Evolutionary conservation across 352 stramenopile species (phyloP).

Genomic region (Globisporangium solare): DNA sequence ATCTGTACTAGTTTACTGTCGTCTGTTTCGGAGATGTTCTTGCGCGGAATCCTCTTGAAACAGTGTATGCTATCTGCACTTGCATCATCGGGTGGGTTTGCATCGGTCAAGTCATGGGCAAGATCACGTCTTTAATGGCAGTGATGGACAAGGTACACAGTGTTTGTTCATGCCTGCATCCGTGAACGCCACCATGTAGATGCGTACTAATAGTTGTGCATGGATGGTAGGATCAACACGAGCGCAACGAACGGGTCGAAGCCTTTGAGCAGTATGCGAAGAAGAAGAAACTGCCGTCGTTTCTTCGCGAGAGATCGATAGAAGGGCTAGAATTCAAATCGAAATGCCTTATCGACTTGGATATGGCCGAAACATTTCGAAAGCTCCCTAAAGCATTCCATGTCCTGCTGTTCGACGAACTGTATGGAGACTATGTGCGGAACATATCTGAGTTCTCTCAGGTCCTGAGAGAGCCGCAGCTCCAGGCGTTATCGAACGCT

Average conservation of each 20-base stretch:
- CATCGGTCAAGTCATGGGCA: constrained; percentile 22
- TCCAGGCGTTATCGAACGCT: constrained; percentile 15
- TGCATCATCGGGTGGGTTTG: constrained; percentile 25
- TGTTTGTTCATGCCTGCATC: no score
- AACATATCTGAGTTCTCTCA: constrained; percentile 14
- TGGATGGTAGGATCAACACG: constrained; percentile 9
- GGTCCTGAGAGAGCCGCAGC: constrained; percentile 11
- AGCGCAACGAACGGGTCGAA: constrained; percentile 22
- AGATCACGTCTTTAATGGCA: constrained; percentile 22
- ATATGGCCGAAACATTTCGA: constrained; percentile 14
- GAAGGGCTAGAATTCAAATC: constrained; percentile 19
- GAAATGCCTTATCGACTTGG: constrained; percentile 17
- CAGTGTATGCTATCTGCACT: constrained; percentile 11
- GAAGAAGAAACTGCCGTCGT: constrained; percentile 15
- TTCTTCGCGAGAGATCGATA: constrained; percentile 18
- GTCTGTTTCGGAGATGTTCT: constrained; percentile 25
- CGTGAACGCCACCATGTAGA: no score
- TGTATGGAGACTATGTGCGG: constrained; percentile 18
- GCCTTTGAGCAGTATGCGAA: constrained; percentile 26
- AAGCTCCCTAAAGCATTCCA: constrained; percentile 15
- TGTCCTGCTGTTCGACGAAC: constrained; percentile 18
- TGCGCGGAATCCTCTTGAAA: constrained; percentile 16
- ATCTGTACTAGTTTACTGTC: constrained; percentile 17
- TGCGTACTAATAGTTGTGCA: background rate
- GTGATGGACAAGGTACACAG: constrained; percentile 19